A percentile compares a stretch with the other conserved stretches of the same genome.
These are phyloP conservation scores for Pyrenochaeta sp. DNA, from an alignment of 2,329 filamentous ascomycete species.

Conservation along the genomic window DNA sequence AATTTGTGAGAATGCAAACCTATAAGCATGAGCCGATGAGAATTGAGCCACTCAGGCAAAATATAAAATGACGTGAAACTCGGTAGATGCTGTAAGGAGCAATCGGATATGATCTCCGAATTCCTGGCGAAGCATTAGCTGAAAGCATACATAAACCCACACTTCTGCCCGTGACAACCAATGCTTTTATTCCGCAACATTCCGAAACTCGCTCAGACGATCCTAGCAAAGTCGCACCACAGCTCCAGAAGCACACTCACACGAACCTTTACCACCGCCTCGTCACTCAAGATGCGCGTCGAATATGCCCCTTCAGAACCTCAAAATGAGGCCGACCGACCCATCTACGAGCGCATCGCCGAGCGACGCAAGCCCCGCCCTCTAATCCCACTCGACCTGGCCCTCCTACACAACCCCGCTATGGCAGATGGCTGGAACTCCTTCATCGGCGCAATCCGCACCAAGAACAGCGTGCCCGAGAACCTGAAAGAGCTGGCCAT, in stretches of 20 bases:
- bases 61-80: too few species aligned
- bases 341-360: slow-evolving; percentile 61
- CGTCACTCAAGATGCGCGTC: slow-evolving; percentile 59
- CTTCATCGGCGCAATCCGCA: slow-evolving; percentile 66
- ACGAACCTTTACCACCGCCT: slow-evolving; percentile 11
- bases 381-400: slow-evolving; percentile 63
- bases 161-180: too few species aligned
- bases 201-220: neutral
- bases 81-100: too few species aligned
- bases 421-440: slow-evolving; percentile 66
- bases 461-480: slow-evolving; percentile 58
- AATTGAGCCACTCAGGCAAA: too few species aligned
- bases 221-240: neutral
- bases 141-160: too few species aligned
- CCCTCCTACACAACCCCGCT: slow-evolving; percentile 63
- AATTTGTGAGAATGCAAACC: too few species aligned
- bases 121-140: too few species aligned
- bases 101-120: too few species aligned
- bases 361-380: slow-evolving; percentile 59
- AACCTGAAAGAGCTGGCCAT: slow-evolving; percentile 78
- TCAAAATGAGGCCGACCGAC: slow-evolving; percentile 54
- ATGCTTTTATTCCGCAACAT: neutral
- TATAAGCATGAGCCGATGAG: too few species aligned
- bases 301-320: slow-evolving; percentile 61
- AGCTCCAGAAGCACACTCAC: neutral